Conservation (phyloP, 2,329 filamentous ascomycete genomes). For the Arthrobotrys entomopaga region DNA sequence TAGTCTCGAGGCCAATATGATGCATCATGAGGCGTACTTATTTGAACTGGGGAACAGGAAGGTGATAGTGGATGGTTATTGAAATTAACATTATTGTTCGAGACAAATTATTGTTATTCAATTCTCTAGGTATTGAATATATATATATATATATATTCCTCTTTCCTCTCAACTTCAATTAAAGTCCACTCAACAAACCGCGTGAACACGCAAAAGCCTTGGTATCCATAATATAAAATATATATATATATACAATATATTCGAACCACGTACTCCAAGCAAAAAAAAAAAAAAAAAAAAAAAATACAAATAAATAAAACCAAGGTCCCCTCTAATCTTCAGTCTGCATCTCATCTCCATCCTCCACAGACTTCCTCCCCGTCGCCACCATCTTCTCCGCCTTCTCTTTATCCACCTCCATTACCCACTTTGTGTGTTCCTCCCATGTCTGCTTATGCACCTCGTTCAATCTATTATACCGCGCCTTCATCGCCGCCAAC, state of each 20-base stretch:
- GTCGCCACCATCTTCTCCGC: constrained; percentile 39
- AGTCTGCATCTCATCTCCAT: constrained; percentile 28
- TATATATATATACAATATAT: constrained; percentile 50
- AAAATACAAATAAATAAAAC: constrained; percentile 2
- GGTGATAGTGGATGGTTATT: neutral
- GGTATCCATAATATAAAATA: constrained; percentile 16
- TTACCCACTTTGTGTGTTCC: constrained; percentile 54
- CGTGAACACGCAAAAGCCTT: constrained; percentile 2
- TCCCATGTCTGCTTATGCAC: constrained; percentile 59
- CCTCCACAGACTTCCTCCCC: constrained; percentile 13
- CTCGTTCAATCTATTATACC: constrained; percentile 57
- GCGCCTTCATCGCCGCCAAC: constrained; percentile 57
- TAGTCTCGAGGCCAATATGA: too few relatives aligned
- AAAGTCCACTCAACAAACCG: neutral
- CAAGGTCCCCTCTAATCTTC: neutral
- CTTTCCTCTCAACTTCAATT: neutral
- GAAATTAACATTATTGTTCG: too few relatives aligned
- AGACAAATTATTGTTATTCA: too few relatives aligned
- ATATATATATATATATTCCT: too few relatives aligned
- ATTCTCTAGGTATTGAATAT: too few relatives aligned
- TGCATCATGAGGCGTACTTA: too few relatives aligned
- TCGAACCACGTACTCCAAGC: constrained; percentile 20
- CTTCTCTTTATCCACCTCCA: constrained; percentile 54
- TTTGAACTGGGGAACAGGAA: too few relatives aligned
- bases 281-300: neutral